Evolutionary conservation across 2,329 filamentous ascomycete species (phyloP), one percentile per base, ranked within the genome.

Genomic region (Fusarium tjaetaba): DNA sequence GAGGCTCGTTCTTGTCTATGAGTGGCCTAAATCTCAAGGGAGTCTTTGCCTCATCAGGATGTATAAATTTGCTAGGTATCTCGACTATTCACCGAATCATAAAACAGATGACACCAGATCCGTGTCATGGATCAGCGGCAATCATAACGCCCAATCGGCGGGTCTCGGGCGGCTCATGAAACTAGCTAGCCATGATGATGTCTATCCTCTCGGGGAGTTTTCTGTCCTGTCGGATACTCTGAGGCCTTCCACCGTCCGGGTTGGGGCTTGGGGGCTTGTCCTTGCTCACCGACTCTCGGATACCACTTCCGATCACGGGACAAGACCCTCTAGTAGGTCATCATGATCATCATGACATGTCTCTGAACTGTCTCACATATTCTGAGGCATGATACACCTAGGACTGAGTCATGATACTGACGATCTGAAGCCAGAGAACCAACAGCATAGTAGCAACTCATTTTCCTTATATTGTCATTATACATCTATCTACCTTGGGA

Each of bases 51-150:
- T 65, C 51, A 65, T 70, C 58, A 70, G 67, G 67, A 58, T 51
- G 26, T 65, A 69, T 52, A 45, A 43, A 65, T 32, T 41, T 26
- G 32, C 53, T 58, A 69, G 38, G 56, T 55, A 52, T 70, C 59
- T 70, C 45, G 45, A 70, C 65, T 70, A 70, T 70, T 59, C 66
- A 65, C 66, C 67, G 67, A 70, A 70, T 70, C 67, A 70, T 70
- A 48, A 48, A 39, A 53, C 53, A 68, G 59, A 49, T 64, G 28
- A 38, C 36, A 46, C 36, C 32, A 53, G 46, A 63, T 39, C 42
- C 45, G 56, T 51, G 56, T 51, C 43, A 56, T 43, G 53, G 58
- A 65, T 65, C 58, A 62, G 34, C 59, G 32, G 48, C 42, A 53
- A 52, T 45, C 42, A 41, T 36, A 32, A 58, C 57, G 32, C 49